Evolutionary conservation across 2,329 filamentous ascomycete species (phyloP).

Genomic region (Pseudopithomyces maydicus): DNA sequence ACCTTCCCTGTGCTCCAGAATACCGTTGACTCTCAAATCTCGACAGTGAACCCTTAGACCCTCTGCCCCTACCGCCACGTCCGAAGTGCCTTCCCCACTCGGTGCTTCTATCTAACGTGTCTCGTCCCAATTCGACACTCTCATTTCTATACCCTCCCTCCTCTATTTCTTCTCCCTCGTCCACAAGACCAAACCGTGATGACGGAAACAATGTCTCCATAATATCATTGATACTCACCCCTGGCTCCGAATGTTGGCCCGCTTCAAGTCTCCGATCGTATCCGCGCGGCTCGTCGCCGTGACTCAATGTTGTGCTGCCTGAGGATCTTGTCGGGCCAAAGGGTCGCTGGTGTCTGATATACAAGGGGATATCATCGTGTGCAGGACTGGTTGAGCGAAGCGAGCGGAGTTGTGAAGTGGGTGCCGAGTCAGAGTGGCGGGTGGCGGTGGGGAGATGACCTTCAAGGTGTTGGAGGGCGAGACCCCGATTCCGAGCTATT

Average conservation of each 20-base stretch:
- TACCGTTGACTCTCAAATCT: not conserved
- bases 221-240: not conserved
- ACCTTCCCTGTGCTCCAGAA: not conserved
- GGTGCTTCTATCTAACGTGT: not conserved
- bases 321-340: not conserved
- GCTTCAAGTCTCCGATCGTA: not conserved
- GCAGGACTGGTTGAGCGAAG: not conserved
- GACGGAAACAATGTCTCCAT: not conserved
- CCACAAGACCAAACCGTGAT: not conserved
- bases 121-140: no score
- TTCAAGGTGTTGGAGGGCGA: slow-evolving; percentile 1
- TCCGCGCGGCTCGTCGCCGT: not conserved
- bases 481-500: not conserved
- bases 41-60: not conserved
- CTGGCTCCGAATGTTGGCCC: not conserved
- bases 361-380: not conserved
- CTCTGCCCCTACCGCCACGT: not conserved
- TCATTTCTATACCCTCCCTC: not conserved
- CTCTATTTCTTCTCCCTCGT: not conserved
- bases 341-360: slow-evolving; percentile 7
- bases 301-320: slow-evolving; percentile 6
- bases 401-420: not conserved
- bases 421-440: not conserved
- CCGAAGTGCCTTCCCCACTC: not conserved
- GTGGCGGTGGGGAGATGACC: not conserved